These are phyloP conservation scores for Pterocarpus santalinus DNA, from an alignment of 306 rosid species.

Conservation along the genomic window DNA sequence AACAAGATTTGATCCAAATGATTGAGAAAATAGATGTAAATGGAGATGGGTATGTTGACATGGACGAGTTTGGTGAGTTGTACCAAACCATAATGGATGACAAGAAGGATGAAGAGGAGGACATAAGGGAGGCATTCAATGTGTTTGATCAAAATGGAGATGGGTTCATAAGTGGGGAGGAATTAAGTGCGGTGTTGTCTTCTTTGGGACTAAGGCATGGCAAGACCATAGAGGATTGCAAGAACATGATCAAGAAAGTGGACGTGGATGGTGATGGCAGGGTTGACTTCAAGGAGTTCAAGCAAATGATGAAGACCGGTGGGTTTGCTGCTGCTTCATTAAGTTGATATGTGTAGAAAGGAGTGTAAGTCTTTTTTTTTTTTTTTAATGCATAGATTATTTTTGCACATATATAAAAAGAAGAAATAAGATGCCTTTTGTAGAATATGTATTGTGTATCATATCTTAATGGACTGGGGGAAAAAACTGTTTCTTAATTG, in stretches of 20 bases:
- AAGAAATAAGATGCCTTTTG: constrained; percentile 26
- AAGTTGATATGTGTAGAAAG: constrained; percentile 29
- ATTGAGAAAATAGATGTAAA: constrained; percentile 57
- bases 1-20: constrained; percentile 52
- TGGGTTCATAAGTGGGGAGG: constrained; percentile 57
- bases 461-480: constrained; percentile 2
- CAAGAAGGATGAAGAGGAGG: constrained; percentile 56
- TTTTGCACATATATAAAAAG: constrained; percentile 12
- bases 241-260: constrained; percentile 56
- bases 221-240: constrained; percentile 51
- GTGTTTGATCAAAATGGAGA: constrained; percentile 64
- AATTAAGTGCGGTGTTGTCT: constrained; percentile 51
- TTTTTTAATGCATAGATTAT: constrained; percentile 39
- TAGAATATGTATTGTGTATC: constrained; percentile 24
- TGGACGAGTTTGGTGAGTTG: constrained; percentile 53
- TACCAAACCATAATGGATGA: constrained; percentile 55
- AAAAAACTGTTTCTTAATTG: not conserved
- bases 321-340: constrained; percentile 41
- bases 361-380: not conserved
- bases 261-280: constrained; percentile 61
- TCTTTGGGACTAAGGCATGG: constrained; percentile 54
- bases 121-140: constrained; percentile 58
- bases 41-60: constrained; percentile 57
- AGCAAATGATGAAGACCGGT: constrained; percentile 61
- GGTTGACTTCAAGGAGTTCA: constrained; percentile 55